Evolutionary conservation across 352 stramenopile species (phyloP).

Genomic region (Thraustochytrium striatum): DNA sequence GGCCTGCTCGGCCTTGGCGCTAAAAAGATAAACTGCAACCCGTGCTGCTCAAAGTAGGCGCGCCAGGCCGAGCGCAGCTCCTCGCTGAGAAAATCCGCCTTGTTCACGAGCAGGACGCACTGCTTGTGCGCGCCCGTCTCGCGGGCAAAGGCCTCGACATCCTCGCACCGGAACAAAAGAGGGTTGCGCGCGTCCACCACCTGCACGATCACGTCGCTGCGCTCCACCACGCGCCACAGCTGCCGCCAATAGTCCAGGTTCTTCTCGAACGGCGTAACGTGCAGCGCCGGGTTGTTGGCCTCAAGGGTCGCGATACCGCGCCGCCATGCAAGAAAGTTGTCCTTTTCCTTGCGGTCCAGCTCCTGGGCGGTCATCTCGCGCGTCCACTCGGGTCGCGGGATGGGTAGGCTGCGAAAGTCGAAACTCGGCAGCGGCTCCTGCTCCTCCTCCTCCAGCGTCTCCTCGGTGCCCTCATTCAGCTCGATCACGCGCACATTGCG

Average conservation of each 20-base stretch:
- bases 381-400: slow-evolving; percentile 93
- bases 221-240: slow-evolving; percentile 97
- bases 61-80: slow-evolving; percentile 85
- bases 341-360: slow-evolving; percentile 88
- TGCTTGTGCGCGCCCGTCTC: slow-evolving; percentile 80
- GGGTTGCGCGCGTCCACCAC: slow-evolving; percentile 98
- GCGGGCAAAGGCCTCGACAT: slow-evolving; percentile 89
- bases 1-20: slow-evolving; percentile 72
- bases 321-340: slow-evolving; percentile 96
- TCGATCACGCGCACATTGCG: slow-evolving; percentile 6
- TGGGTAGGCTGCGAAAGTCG: slow-evolving; percentile 88
- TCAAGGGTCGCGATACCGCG: slow-evolving; percentile 78
- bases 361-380: slow-evolving; percentile 87
- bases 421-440: not conserved
- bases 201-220: slow-evolving; percentile 94
- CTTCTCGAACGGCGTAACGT: slow-evolving; percentile 99
- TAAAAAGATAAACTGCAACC: slow-evolving; percentile 96
- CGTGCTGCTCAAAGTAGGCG: slow-evolving; percentile 83
- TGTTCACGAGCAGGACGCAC: slow-evolving; percentile 96
- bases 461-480: not conserved
- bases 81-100: slow-evolving; percentile 94
- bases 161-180: slow-evolving; percentile 93
- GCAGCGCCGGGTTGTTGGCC: slow-evolving; percentile 53
- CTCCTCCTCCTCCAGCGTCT: not conserved
- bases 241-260: slow-evolving; percentile 99